These are phyloP conservation scores for Neofusicoccum ribis DNA, from an alignment of 2,329 filamentous ascomycete genomes.

Conservation along the genomic window DNA sequence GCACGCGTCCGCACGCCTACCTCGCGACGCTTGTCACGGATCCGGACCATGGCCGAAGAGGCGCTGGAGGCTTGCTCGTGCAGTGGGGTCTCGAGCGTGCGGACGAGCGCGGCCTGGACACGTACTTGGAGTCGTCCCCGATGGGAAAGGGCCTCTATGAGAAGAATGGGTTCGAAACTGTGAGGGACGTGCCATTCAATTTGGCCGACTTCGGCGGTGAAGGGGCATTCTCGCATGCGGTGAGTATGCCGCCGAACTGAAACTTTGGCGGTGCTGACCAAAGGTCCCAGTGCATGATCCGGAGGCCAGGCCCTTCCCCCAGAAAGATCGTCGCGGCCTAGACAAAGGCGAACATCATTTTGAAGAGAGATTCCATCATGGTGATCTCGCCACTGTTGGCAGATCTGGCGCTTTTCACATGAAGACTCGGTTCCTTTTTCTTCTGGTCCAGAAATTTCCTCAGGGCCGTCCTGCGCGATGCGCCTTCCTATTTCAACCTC, in stretches of 20 bases:
- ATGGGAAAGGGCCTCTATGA: constrained; percentile 38
- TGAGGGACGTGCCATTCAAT: constrained; percentile 32
- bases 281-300: not conserved
- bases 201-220: constrained; percentile 31
- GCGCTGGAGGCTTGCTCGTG: constrained; percentile 35
- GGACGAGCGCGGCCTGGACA: constrained; percentile 32
- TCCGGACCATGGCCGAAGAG: constrained; percentile 31
- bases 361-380: not conserved
- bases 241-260: constrained; percentile 24
- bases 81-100: constrained; percentile 34
- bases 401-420: not conserved
- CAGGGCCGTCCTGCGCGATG: not conserved
- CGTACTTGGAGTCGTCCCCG: constrained; percentile 35
- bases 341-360: no score
- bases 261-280: not conserved
- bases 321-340: constrained; percentile 8
- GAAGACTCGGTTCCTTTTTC: not conserved
- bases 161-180: constrained; percentile 32
- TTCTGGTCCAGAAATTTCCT: not conserved
- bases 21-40: constrained; percentile 36
- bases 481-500: not conserved
- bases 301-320: not conserved
- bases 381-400: not conserved
- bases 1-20: not conserved
- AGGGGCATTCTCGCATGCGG: constrained; percentile 31